Evolutionary conservation across 192 early-diverging fungal species (phyloP), one percentile per base, ranked within the genome.

Genomic region (Linnemannia zychae): DNA sequence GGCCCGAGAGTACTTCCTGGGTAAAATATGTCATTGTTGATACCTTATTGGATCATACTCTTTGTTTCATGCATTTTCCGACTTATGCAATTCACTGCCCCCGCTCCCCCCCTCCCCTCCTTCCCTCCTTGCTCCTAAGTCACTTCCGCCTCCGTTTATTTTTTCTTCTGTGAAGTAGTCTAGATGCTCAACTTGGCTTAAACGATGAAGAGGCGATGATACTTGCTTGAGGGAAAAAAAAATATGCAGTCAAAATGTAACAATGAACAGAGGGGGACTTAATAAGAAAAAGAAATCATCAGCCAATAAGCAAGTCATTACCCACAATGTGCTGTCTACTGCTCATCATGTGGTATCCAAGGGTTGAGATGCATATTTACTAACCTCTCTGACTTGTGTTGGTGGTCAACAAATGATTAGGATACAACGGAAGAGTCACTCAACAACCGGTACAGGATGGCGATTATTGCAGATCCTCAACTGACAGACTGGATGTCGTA

Each of bases 401-500:
- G 5, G 28, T 67, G 33, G 17, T 24, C 20, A 5, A n/a, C 46
- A 37, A 7, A 15, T 34, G 9, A 44, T n/a, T 74, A 81, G 79
- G 73, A 75, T 33, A 38, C 50, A 7, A 75, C 72, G 15, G 22
- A 67, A 13, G 66, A 60, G 7, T 18, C 65, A 18, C 49, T 47
- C 20, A 44, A 47, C 34, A 71, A 82, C 4, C 38, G 71, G 22
- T 88, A 85, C 66, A 84, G 84, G 46, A 76, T 97, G n/a, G 92
- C 93, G 12, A 76, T 99, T 13, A 88, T 99, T 47, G 95, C 95
- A 0, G 98, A 99, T 87, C 97, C 98, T 53, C 98, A 99, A 80
- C 91, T 99, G 53, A 97, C 96, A 49, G 98, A 98, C 84, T 88
- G 93, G 44, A 95, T 94, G 80, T 98, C 97, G 15, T 99, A 99